Conservation (phyloP, 2,329 filamentous ascomycete genomes). For the Cercospora canescens region DNA sequence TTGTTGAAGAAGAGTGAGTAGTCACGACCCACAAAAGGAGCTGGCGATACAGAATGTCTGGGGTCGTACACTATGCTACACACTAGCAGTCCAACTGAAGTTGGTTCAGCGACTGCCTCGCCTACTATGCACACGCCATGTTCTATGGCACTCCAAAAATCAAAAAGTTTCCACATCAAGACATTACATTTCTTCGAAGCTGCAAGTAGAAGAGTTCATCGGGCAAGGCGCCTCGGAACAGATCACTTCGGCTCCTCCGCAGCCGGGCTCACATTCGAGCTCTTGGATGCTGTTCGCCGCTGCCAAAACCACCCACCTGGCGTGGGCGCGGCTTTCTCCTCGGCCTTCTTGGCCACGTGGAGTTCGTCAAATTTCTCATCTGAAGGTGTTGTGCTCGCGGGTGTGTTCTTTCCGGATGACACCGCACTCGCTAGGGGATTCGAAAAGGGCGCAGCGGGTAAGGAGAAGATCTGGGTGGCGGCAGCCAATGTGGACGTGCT, state of each 20-base stretch:
- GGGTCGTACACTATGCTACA: neutral
- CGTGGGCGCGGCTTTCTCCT: conserved; percentile 18
- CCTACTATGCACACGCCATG: neutral
- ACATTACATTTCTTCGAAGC: conserved; percentile 9
- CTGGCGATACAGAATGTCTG: neutral
- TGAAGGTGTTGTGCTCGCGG: conserved; percentile 12
- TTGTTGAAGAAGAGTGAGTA: neutral
- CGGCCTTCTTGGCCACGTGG: conserved; percentile 14
- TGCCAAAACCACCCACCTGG: conserved; percentile 37
- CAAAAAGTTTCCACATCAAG: conserved; percentile 1
- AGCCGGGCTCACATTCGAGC: conserved; percentile 18
- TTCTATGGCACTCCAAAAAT: neutral
- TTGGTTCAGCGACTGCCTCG: conserved; percentile 4
- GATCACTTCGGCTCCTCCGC: conserved; percentile 6
- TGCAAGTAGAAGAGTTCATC: neutral
- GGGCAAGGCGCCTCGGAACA: neutral
- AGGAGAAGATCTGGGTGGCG: conserved; percentile 21
- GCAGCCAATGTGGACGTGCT: conserved; percentile 2
- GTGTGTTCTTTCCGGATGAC: neutral
- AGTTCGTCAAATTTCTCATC: conserved; percentile 22
- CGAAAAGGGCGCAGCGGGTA: conserved; percentile 19
- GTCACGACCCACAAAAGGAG: neutral
- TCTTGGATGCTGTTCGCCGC: conserved; percentile 29
- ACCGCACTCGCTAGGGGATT: conserved; percentile 4
- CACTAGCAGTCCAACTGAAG: neutral